phyloP scores from a whole-genome alignment of 768 basidiomycete species.

The Psilocybe tampanensis region DNA sequence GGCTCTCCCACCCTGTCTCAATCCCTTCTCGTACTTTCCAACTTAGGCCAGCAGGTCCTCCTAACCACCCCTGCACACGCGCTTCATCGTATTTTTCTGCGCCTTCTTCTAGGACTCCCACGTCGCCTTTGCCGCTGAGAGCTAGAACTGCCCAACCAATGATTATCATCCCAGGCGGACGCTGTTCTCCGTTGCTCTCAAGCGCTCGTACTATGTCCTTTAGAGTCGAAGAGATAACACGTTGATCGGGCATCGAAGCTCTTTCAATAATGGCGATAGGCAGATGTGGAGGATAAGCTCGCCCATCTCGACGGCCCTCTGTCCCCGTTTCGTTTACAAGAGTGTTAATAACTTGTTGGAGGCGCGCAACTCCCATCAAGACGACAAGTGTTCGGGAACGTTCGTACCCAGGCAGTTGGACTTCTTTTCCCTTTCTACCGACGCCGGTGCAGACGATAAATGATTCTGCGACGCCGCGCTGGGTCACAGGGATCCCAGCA shows the following conservation, averaged over 20 bases:
- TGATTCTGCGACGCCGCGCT: conserved; percentile 90
- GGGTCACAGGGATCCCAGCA: conserved; percentile 92
- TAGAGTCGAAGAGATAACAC: conserved; percentile 80
- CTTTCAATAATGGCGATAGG: conserved; percentile 96
- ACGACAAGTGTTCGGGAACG: conserved; percentile 80
- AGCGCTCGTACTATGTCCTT: conserved; percentile 69
- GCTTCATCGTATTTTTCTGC: conserved; percentile 41
- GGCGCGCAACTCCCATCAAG: conserved; percentile 94
- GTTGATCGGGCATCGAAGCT: conserved; percentile 92
- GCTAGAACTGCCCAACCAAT: conserved; percentile 91
- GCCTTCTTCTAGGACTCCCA: conserved; percentile 67
- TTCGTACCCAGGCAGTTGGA: conserved; percentile 87
- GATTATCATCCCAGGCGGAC: conserved; percentile 96
- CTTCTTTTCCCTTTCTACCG: conserved; percentile 80
- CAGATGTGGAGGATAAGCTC: conserved; percentile 67
- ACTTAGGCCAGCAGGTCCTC: conserved; percentile 38
- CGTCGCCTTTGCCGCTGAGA: conserved; percentile 70
- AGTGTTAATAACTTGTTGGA: conserved; percentile 69
- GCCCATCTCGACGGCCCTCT: conserved; percentile 35
- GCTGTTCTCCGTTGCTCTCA: conserved; percentile 77
- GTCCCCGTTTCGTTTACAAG: conserved; percentile 34
- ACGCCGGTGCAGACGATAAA: conserved; percentile 94
- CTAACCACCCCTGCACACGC: conserved; percentile 64
- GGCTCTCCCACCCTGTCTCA: conserved; percentile 38
- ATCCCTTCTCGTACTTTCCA: conserved; percentile 75